Evolutionary conservation across 768 basidiomycete genomes (phyloP), one percentile per base, ranked within the genome.

Genomic region (Tricholoma flavovirens): DNA sequence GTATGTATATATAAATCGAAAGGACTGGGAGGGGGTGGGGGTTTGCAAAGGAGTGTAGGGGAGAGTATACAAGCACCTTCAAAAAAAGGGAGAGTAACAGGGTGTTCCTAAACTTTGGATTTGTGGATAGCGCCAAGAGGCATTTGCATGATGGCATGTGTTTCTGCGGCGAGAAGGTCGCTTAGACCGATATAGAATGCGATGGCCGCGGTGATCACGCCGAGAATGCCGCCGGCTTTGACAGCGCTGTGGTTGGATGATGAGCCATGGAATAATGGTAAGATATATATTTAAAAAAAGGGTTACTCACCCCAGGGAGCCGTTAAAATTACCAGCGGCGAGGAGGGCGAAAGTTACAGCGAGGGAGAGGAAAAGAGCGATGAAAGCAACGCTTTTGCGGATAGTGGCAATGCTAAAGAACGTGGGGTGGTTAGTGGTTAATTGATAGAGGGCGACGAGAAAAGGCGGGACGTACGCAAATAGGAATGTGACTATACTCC

Each of bases 401-500:
- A 79, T 59, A 0, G 76, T 60, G 5, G 63, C 73, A 51, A 79
- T 63, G 26, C 77, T 78, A 36, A n/a, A n/a, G 21, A 8, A 15
- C 5, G 14, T 26, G 30, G 30, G 30, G 30, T 32, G 6, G 35
- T 52, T 19, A 52, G 30, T 15, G 9, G 10, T 14, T 53, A 10
- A n/a, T 19, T 17, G 42, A 43, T 22, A 29, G 40, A 53, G 46
- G 42, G 51, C 15, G 40, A n/a, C n/a, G n/a, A n/a, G 49, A 51
- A 30, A 55, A 43, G 24, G n/a, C 5, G 22, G n/a, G 2, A 72
- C 79, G 60, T 55, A 91, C 89, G 84, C 58, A 61, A 90, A 75
- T 63, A 89, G 68, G 69, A 82, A 78, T 0, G 90, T 89, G 30
- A 92, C 72, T 56, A 90, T 70, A 63, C 80, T 81, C 91, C 91